A percentile compares a stretch with the other conserved stretches of the same genome.
phyloP scores from a whole-genome alignment of 352 stramenopile genomes.

The Phytopythium delawarense region DNA sequence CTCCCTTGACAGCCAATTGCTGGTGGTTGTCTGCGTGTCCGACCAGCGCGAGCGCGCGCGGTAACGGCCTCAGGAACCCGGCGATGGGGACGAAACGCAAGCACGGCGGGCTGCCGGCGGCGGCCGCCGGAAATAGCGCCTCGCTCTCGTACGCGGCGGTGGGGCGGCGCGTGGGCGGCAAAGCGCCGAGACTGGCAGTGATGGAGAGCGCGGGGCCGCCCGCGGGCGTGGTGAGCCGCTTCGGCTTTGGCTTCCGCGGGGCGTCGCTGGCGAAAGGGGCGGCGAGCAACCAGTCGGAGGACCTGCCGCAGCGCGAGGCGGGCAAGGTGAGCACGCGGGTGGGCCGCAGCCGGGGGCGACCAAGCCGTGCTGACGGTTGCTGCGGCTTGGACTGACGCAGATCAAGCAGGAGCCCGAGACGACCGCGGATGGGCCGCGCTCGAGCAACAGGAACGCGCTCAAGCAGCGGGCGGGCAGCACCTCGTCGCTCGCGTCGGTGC shows the following conservation, averaged over 20 bases:
- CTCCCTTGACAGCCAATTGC: neutral
- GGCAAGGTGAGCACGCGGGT: constrained; percentile 1
- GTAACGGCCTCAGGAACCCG: neutral
- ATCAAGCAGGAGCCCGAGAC: constrained; percentile 5
- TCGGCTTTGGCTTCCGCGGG: constrained; percentile 40
- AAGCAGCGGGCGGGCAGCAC: neutral
- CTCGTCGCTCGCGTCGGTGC: neutral
- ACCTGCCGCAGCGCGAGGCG: constrained; percentile 7
- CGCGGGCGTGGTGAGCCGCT: constrained; percentile 7
- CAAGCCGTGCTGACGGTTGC: neutral
- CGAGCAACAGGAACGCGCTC: neutral
- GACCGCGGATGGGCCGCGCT: neutral
- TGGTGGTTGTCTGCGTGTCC: neutral
- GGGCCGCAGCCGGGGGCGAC: neutral
- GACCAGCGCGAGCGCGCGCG: neutral
- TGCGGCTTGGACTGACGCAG: neutral
- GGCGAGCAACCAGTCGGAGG: constrained; percentile 6
- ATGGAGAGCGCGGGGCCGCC: constrained; percentile 7
- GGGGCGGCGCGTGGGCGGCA: constrained; percentile 16
- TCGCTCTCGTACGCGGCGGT: constrained; percentile 14
- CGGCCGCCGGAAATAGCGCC: neutral
- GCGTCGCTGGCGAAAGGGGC: constrained; percentile 18
- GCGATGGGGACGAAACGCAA: constrained; percentile 33
- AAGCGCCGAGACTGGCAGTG: constrained; percentile 11
- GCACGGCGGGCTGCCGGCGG: constrained; percentile 17